These are phyloP conservation scores for Clonostachys sp. DNA, from an alignment of 2,329 filamentous ascomycete genomes.

Conservation along the genomic window DNA sequence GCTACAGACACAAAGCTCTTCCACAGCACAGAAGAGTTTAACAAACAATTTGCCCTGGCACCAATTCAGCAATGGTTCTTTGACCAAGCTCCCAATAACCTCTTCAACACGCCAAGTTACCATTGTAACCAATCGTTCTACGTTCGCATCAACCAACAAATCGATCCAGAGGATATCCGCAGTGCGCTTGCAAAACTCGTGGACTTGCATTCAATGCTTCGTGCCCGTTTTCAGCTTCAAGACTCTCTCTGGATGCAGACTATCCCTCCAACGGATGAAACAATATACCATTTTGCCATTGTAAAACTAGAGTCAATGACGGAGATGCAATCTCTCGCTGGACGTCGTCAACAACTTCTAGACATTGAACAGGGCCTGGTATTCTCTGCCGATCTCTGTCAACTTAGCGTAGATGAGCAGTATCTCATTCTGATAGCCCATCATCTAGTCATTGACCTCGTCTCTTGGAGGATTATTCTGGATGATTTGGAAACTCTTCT, in stretches of 20 bases:
- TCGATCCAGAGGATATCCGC: neutral
- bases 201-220: slow-evolving; percentile 7
- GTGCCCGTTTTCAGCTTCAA: slow-evolving; percentile 3
- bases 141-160: neutral
- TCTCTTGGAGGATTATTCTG: slow-evolving; percentile 39
- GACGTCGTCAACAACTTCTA: slow-evolving; percentile 1
- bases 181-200: slow-evolving; percentile 3
- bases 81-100: neutral
- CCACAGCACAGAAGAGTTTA: slow-evolving; percentile 31
- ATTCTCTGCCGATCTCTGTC: slow-evolving; percentile 8
- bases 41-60: slow-evolving; percentile 20
- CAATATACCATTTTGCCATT: neutral
- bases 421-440: slow-evolving; percentile 26
- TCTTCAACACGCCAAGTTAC: neutral
- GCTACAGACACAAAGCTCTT: neutral
- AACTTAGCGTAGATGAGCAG: slow-evolving; percentile 2
- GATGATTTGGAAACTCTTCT: slow-evolving; percentile 35
- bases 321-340: slow-evolving; percentile 6
- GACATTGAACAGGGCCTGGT: slow-evolving; percentile 4
- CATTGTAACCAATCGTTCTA: slow-evolving; percentile 9
- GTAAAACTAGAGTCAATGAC: neutral
- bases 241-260: slow-evolving; percentile 3
- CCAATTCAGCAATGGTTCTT: slow-evolving; percentile 8
- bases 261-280: slow-evolving; percentile 1
- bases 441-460: slow-evolving; percentile 35